These are phyloP conservation scores for Westerdykella sp. DNA, from an alignment of 2,329 filamentous ascomycete genomes.

Conservation along the genomic window DNA sequence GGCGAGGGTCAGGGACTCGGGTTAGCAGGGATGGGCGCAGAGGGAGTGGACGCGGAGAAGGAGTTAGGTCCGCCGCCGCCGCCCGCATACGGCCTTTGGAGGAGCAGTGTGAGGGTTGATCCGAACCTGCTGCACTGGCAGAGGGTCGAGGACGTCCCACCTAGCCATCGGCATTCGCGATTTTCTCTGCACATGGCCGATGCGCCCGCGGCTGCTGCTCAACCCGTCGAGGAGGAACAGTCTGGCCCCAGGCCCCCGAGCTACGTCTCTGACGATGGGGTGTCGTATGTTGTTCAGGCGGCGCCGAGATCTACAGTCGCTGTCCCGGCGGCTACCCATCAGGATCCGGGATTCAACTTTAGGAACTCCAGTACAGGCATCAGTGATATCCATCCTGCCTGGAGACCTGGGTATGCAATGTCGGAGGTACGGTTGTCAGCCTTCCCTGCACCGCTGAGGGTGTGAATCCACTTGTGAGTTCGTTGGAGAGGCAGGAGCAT, in stretches of 20 bases:
- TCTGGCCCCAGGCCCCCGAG: conserved; percentile 57
- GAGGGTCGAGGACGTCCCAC: conserved; percentile 41
- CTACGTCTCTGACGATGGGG: conserved; percentile 69
- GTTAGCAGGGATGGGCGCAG: conserved; percentile 40
- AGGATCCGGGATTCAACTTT: background rate
- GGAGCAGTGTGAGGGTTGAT: conserved; percentile 73
- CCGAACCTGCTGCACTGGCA: conserved; percentile 79
- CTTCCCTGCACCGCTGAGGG: too few species aligned
- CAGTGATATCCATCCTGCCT: conserved; percentile 35
- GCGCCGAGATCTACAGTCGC: conserved; percentile 36
- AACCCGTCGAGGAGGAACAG: background rate
- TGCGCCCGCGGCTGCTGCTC: background rate
- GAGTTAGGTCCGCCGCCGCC: conserved; percentile 48
- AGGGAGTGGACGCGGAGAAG: conserved; percentile 43
- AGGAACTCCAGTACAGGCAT: conserved; percentile 14
- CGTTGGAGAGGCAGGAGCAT: too few species aligned
- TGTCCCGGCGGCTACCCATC: conserved; percentile 5
- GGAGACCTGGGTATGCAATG: conserved; percentile 26
- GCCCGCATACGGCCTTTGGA: conserved; percentile 80
- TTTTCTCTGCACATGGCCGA: background rate
- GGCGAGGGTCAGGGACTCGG: conserved; percentile 18
- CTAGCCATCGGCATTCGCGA: background rate
- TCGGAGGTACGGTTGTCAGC: background rate
- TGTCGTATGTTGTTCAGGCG: conserved; percentile 65
- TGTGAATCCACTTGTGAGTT: too few species aligned